Conservation (phyloP, 805 yeast species). For the Schwanniomyces vanrijiae region DNA sequence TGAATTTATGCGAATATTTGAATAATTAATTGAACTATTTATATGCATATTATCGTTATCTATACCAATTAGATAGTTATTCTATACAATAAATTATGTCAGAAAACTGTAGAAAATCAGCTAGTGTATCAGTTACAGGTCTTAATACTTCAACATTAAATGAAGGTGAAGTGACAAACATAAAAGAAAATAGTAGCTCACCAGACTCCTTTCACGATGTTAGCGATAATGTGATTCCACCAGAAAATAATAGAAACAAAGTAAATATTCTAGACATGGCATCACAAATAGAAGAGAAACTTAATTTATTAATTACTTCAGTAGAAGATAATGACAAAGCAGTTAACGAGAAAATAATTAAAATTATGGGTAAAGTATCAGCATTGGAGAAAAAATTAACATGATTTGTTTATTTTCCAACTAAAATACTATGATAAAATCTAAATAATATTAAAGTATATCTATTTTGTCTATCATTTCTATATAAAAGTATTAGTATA, state of each 20-base stretch:
- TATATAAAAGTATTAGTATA: not conserved
- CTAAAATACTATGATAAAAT: no score
- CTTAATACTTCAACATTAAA: constrained; percentile 35
- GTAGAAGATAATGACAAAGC: constrained; percentile 29
- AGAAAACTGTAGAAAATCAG: not conserved
- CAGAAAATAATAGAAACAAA: constrained; percentile 6
- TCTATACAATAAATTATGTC: not conserved
- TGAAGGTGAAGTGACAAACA: constrained; percentile 18
- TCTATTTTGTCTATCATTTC: not conserved
- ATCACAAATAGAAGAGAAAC: constrained; percentile 27
- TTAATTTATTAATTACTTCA: constrained; percentile 18
- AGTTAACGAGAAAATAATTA: constrained; percentile 24
- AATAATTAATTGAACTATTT: no score
- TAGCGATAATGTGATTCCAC: constrained; percentile 6
- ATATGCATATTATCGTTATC: no score
- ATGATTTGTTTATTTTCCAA: no score
- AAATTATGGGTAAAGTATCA: constrained; percentile 15
- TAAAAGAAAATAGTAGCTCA: not conserved
- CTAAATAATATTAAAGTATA: no score
- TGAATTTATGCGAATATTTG: not conserved
- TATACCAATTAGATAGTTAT: not conserved
- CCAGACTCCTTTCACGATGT: not conserved
- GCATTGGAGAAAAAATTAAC: constrained; percentile 3
- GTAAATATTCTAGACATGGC: constrained; percentile 31
- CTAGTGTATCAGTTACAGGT: constrained; percentile 13